Evolutionary conservation across 148 eudicot species (phyloP).

Genomic region (Chenopodium formosanum): DNA sequence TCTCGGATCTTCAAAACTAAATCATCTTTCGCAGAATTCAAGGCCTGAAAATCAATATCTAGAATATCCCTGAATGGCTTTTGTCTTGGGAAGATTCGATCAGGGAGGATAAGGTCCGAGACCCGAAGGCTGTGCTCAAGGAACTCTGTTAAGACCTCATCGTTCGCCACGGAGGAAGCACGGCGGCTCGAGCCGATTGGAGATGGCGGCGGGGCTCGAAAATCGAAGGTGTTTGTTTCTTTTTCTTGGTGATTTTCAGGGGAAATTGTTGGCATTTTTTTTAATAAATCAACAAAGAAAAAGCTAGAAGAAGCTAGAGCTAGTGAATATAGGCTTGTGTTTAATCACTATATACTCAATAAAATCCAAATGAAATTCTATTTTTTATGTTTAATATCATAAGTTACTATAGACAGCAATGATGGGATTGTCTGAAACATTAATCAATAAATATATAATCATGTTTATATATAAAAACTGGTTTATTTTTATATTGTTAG

Average conservation of each 20-base stretch:
- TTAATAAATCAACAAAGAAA: conserved; percentile 13
- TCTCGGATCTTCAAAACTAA: conserved; percentile 18
- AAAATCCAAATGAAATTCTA: not conserved
- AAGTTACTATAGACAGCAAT: conserved; percentile 2
- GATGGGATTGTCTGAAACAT: conserved; percentile 24
- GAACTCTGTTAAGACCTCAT: conserved; percentile 60
- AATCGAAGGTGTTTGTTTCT: conserved; percentile 37
- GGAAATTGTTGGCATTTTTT: conserved; percentile 23
- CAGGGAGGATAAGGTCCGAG: conserved; percentile 71
- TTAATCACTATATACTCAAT: not conserved
- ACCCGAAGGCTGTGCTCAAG: conserved; percentile 61
- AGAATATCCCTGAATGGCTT: conserved; percentile 46
- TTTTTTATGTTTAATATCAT: not conserved
- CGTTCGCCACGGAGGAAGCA: conserved; percentile 59
- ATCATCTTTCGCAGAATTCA: conserved; percentile 9
- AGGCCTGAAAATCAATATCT: conserved; percentile 36
- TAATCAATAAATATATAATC: conserved; percentile 2
- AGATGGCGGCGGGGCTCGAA: conserved; percentile 91
- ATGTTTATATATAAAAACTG: not conserved
- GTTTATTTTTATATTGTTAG: not conserved
- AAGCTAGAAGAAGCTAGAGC: conserved; percentile 6
- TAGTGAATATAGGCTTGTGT: conserved; percentile 8
- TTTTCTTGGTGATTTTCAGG: conserved; percentile 6
- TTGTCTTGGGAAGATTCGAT: conserved; percentile 67
- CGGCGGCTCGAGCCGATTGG: conserved; percentile 70